Evolutionary conservation across 2,329 filamentous ascomycete species (phyloP).

Genomic region (Neonectria hederae): DNA sequence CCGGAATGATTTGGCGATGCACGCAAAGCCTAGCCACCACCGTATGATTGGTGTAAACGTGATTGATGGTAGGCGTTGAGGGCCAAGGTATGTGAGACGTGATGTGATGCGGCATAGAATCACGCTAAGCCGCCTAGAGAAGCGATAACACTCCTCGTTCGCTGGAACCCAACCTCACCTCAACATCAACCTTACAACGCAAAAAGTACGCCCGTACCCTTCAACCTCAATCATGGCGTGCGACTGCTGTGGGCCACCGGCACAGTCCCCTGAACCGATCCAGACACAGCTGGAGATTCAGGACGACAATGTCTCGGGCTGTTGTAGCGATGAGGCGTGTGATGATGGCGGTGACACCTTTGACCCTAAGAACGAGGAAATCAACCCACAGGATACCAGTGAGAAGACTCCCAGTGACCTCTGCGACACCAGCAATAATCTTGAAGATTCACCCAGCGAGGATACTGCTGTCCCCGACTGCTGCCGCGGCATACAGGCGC

Average conservation of each 20-base stretch:
- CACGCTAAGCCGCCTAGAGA: background rate
- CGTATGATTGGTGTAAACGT: too few relatives aligned
- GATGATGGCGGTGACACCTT: conserved; percentile 1
- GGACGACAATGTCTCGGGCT: conserved; percentile 1
- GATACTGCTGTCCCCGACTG: conserved; percentile 43
- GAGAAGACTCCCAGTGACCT: background rate
- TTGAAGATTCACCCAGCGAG: background rate
- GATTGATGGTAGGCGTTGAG: background rate
- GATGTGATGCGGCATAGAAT: background rate
- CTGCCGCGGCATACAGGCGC: conserved; percentile 52
- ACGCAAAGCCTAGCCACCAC: too few relatives aligned
- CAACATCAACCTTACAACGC: background rate
- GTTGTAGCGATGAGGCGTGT: conserved; percentile 22
- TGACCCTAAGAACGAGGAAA: background rate
- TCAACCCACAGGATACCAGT: background rate
- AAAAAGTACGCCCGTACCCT: background rate
- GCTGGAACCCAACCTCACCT: background rate
- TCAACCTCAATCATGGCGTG: conserved; percentile 24
- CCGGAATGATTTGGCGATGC: too few relatives aligned
- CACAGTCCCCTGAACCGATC: background rate
- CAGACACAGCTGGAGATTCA: background rate
- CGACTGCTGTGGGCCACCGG: conserved; percentile 30
- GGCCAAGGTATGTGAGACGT: background rate
- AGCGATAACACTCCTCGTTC: background rate
- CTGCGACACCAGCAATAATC: conserved; percentile 1